phyloP scores from a whole-genome alignment of 2,329 filamentous ascomycete genomes.

The Botrytis tulipae region DNA sequence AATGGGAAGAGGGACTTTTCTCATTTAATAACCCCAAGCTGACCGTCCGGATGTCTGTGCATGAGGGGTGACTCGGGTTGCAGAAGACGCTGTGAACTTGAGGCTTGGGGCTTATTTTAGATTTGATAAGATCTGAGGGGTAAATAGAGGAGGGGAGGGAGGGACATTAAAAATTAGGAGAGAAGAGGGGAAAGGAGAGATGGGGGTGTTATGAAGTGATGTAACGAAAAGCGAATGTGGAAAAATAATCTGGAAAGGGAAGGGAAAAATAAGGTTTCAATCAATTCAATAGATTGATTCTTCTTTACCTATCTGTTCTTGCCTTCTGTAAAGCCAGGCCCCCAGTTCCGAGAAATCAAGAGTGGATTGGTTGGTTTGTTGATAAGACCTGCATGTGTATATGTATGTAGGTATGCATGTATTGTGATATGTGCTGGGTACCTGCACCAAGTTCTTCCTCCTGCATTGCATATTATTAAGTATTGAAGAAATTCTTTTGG shows the following conservation, averaged over 20 bases:
- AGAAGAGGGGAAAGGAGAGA: not conserved
- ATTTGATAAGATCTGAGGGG: conserved; percentile 13
- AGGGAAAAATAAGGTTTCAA: not conserved
- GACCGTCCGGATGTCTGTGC: conserved; percentile 1
- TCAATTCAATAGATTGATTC: not conserved
- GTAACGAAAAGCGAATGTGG: not conserved
- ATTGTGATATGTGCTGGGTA: conserved; percentile 1
- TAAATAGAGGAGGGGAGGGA: not conserved
- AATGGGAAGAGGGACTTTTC: not conserved
- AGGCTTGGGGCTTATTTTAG: not conserved
- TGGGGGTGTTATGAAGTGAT: not conserved
- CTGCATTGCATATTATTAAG: not conserved
- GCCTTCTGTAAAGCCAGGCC: not conserved
- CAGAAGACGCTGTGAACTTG: not conserved
- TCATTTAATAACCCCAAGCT: not conserved
- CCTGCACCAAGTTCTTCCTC: not conserved
- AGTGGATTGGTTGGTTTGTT: conserved; percentile 3
- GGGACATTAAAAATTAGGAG: not conserved
- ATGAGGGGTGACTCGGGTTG: not conserved
- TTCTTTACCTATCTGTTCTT: not conserved
- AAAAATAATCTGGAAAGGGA: not conserved
- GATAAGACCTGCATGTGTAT: conserved; percentile 15
- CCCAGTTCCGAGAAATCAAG: not conserved
- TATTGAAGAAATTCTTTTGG: not conserved
- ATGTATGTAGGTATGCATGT: not conserved